phyloP scores from a whole-genome alignment of 495 filamentous ascomycete genomes.

The Cenococcum geophilum region DNA sequence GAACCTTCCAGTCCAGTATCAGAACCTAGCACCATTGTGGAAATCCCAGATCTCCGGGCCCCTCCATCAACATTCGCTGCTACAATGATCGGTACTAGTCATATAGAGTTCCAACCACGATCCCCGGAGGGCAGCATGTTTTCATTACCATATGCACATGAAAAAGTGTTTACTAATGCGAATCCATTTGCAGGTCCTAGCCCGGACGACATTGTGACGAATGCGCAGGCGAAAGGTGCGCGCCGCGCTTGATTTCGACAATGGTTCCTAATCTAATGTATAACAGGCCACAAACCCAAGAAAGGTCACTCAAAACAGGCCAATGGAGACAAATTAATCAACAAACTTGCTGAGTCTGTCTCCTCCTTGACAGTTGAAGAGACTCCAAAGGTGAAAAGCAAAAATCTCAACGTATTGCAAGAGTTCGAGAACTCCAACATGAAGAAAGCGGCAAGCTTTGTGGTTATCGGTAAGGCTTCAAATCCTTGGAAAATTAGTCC shows the following conservation, averaged over 20 bases:
- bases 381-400: constrained; percentile 68
- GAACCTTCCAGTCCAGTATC: constrained; percentile 12
- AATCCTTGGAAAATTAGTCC: background rate
- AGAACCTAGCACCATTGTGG: constrained; percentile 3
- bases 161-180: constrained; percentile 45
- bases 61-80: constrained; percentile 55
- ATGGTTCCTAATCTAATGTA: constrained; percentile 31
- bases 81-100: constrained; percentile 51
- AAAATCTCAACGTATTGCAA: constrained; percentile 76
- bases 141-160: constrained; percentile 50
- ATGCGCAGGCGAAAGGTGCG: constrained; percentile 88
- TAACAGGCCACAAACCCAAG: constrained; percentile 43
- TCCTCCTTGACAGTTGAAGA: constrained; percentile 60
- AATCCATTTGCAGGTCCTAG: constrained; percentile 81
- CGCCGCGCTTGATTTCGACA: constrained; percentile 18
- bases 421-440: constrained; percentile 68
- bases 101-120: constrained; percentile 9
- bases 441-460: constrained; percentile 87
- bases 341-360: constrained; percentile 36
- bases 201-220: constrained; percentile 83
- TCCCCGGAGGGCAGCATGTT: constrained; percentile 38
- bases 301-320: constrained; percentile 41
- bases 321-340: constrained; percentile 45
- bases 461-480: constrained; percentile 71
- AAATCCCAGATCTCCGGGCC: constrained; percentile 31